These are phyloP conservation scores for Claviceps sp. DNA, from an alignment of 2,329 filamentous ascomycete genomes.

Conservation along the genomic window DNA sequence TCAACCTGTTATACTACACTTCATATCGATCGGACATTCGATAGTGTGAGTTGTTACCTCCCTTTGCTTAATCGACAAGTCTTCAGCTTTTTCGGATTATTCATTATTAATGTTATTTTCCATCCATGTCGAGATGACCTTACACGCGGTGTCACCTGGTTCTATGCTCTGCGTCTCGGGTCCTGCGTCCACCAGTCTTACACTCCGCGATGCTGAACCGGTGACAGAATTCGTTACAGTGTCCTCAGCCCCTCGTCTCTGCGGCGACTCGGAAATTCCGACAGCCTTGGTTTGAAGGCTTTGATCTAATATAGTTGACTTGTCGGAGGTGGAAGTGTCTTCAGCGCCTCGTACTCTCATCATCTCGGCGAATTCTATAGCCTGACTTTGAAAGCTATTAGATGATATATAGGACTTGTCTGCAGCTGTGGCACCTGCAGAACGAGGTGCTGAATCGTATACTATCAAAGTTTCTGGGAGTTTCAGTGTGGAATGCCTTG, in stretches of 20 bases:
- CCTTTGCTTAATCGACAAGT: neutral
- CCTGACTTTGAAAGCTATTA: conserved; percentile 33
- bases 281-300: no score
- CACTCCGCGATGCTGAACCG: conserved; percentile 13
- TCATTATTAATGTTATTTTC: conserved; percentile 4
- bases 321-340: conserved; percentile 4
- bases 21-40: no score
- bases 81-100: neutral
- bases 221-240: no score
- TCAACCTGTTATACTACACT: no score
- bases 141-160: conserved; percentile 16
- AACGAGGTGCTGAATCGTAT: conserved; percentile 23
- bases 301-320: no score
- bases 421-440: conserved; percentile 4
- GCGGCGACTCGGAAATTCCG: no score
- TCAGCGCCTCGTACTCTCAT: conserved; percentile 35
- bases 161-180: conserved; percentile 14
- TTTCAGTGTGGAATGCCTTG: conserved; percentile 30
- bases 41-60: neutral
- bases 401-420: conserved; percentile 6
- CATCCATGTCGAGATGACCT: conserved; percentile 19
- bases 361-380: conserved; percentile 29
- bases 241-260: no score
- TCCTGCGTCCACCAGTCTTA: conserved; percentile 26
- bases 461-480: conserved; percentile 37